phyloP scores from a whole-genome alignment of 2,329 filamentous ascomycete genomes.

The Aspergillus intermedius region DNA sequence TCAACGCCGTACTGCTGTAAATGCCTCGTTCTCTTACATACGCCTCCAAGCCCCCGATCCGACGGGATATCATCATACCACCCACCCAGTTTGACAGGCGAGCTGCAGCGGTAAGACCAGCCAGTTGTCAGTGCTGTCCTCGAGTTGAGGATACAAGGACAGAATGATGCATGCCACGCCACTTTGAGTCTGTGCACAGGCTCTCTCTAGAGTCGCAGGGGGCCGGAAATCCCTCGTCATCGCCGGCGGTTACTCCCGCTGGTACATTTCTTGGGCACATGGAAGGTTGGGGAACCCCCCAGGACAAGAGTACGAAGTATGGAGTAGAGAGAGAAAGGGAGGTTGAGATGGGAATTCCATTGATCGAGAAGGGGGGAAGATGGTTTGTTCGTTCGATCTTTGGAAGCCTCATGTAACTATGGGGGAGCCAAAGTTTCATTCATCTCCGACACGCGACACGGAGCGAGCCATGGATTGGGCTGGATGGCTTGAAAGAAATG shows the following conservation, averaged over 20 bases:
- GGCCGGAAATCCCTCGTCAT: neutral
- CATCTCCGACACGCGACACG: neutral
- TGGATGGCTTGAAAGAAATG: neutral
- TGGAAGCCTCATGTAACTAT: neutral
- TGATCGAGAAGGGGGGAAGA: neutral
- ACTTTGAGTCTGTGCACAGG: neutral
- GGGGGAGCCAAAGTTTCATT: neutral
- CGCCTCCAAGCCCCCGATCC: neutral
- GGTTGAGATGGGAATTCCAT: neutral
- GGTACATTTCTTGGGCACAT: neutral
- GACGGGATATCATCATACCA: neutral
- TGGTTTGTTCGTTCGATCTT: neutral
- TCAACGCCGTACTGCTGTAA: too few species aligned
- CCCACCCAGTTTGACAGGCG: neutral
- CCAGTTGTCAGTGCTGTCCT: neutral
- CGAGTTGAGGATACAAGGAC: neutral
- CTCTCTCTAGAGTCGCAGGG: neutral
- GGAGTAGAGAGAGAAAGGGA: neutral
- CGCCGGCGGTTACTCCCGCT: neutral
- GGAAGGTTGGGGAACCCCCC: neutral
- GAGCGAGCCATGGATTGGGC: neutral
- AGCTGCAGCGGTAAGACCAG: neutral
- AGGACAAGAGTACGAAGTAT: neutral
- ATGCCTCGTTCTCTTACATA: too few species aligned
- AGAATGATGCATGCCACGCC: neutral